These are phyloP conservation scores for Neonectria faginata DNA, from an alignment of 2,329 filamentous ascomycete species.

Conservation along the genomic window DNA sequence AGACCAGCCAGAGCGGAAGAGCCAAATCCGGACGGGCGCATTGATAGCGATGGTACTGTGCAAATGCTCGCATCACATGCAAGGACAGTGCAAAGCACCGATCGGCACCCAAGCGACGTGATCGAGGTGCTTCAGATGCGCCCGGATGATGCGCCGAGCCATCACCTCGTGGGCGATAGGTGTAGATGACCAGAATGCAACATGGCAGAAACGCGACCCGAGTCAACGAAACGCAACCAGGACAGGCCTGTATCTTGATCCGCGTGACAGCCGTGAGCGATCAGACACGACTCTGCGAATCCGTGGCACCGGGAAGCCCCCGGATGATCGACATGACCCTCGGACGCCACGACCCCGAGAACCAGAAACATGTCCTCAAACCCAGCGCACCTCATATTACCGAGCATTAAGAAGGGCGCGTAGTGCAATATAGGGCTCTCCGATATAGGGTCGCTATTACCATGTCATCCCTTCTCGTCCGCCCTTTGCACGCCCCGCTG, in stretches of 20 bases:
- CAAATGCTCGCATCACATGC: conserved; percentile 14
- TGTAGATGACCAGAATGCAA: background rate
- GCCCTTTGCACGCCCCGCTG: conserved; percentile 16
- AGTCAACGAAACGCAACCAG: background rate
- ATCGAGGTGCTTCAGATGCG: conserved; percentile 3
- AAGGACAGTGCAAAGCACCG: background rate
- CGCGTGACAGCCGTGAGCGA: conserved; percentile 9
- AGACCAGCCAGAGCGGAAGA: background rate
- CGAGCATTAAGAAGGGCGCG: background rate
- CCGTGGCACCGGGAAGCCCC: conserved; percentile 10
- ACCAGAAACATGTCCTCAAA: conserved; percentile 15
- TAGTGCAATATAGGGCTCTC: conserved; percentile 11
- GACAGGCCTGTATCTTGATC: background rate
- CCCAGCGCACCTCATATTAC: background rate
- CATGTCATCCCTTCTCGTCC: conserved; percentile 25
- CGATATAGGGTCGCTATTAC: background rate
- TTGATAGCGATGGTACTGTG: background rate
- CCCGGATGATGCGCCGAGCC: conserved; percentile 11
- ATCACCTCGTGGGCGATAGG: conserved; percentile 5
- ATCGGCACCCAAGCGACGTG: background rate
- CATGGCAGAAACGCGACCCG: conserved; percentile 8
- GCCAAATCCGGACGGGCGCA: background rate
- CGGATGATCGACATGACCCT: conserved; percentile 15
- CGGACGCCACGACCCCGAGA: background rate
- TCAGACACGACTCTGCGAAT: background rate